Percentiles rank a stretch among this genome's conserved stretches.
Evolutionary conservation across 164 flowering plant genomes (phyloP).

Genomic region (Chimonanthus salicifolius): DNA sequence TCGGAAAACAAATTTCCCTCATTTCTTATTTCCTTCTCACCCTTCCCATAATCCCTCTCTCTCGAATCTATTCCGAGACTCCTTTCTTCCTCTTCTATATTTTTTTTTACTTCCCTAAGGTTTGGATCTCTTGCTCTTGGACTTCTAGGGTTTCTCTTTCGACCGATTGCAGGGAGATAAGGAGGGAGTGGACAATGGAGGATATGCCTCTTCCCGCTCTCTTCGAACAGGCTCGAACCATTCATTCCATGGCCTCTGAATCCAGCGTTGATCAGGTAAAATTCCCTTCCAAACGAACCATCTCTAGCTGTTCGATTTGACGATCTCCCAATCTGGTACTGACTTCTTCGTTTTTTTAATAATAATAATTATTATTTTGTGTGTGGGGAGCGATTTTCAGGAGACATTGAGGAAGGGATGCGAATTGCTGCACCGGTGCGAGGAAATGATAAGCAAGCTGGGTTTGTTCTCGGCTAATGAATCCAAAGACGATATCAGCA

Average conservation of each 20-base stretch:
- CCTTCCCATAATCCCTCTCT: background rate
- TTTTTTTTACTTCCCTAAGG: background rate
- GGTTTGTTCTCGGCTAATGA: constrained; percentile 87
- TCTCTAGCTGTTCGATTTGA: background rate
- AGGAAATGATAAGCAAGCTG: constrained; percentile 75
- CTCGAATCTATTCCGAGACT: background rate
- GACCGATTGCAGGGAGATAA: background rate
- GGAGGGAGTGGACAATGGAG: constrained; percentile 53
- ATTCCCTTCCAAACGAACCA: background rate
- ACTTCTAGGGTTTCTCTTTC: background rate
- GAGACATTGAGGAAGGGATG: constrained; percentile 59
- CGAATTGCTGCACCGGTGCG: constrained; percentile 56
- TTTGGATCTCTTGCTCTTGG: background rate
- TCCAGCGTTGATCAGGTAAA: constrained; percentile 61
- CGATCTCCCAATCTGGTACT: background rate
- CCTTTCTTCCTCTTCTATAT: background rate
- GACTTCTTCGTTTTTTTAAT: background rate
- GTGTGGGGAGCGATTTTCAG: constrained; percentile 26
- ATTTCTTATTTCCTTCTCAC: no score
- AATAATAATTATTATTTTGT: background rate
- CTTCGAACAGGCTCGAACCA: constrained; percentile 73
- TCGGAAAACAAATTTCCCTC: no score
- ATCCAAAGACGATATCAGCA: constrained; percentile 91
- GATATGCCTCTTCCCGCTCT: constrained; percentile 68
- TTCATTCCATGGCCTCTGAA: constrained; percentile 56